These are phyloP conservation scores for Cladophialophora yegresii DNA, from an alignment of 2,329 filamentous ascomycete species.

Conservation along the genomic window DNA sequence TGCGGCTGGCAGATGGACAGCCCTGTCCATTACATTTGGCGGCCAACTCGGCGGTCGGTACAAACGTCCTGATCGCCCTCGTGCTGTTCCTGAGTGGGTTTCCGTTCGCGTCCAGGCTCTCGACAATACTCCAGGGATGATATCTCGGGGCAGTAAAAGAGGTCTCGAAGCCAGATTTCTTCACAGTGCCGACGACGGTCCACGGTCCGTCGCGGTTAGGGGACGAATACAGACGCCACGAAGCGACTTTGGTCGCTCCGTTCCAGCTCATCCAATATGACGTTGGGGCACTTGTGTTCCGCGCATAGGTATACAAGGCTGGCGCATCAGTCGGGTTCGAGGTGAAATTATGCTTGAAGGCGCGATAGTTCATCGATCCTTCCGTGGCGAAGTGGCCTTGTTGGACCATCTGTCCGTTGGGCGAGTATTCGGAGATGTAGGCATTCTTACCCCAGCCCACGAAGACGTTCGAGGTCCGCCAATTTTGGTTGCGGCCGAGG, in stretches of 20 bases:
- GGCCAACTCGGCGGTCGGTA: conserved; percentile 26
- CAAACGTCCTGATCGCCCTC: conserved; percentile 27
- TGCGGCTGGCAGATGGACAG: conserved; percentile 18
- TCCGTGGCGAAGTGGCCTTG: conserved; percentile 43
- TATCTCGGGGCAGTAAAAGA: conserved; percentile 35
- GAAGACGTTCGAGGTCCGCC: conserved; percentile 42
- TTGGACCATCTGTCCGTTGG: conserved; percentile 42
- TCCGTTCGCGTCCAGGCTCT: conserved; percentile 23
- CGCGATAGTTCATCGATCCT: conserved; percentile 47
- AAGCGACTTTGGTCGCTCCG: conserved; percentile 51
- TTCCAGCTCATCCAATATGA: conserved; percentile 50
- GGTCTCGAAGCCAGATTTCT: conserved; percentile 46
- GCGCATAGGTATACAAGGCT: conserved; percentile 28
- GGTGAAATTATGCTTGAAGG: conserved; percentile 41
- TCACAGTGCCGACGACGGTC: conserved; percentile 38
- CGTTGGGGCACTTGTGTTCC: conserved; percentile 25
- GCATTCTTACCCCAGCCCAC: conserved; percentile 48
- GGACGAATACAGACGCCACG: conserved; percentile 43
- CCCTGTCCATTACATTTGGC: conserved; percentile 18
- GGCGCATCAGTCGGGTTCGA: conserved; percentile 26
- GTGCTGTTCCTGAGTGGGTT: conserved; percentile 27
- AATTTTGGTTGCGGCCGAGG: conserved; percentile 21
- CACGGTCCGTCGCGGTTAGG: conserved; percentile 32
- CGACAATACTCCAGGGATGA: conserved; percentile 28
- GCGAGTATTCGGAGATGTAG: conserved; percentile 45